Evolutionary conservation across 352 stramenopile genomes (phyloP), one percentile per base, ranked within the genome.

Genomic region (Globisporangium echinulatum): DNA sequence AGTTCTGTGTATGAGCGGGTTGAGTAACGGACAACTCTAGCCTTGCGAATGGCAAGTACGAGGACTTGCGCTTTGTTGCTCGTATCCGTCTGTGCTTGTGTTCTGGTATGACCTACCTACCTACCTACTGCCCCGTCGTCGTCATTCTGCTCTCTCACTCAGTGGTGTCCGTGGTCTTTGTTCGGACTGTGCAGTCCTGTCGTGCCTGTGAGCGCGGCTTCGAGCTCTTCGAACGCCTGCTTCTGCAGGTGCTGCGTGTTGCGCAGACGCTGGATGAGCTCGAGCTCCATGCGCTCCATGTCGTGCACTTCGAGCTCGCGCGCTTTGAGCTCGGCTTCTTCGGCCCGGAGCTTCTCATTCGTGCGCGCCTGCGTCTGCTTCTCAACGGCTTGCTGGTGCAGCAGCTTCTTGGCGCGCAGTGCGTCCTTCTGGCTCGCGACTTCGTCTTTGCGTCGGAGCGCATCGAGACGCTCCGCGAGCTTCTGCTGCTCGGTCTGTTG

Each of bases 201-300:
- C 11, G 61, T 56, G 47, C 79, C 81, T 14, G 67, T 87, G 38
- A 94, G 69, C 1, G 82, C 85, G 17, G 79, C 77, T 71, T 94
- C 85, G 25, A 94, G 77, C 54, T 94, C 82, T 52, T 94, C 79
- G 48, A 92, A 92, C 0, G 82, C 85, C 57, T 94, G 79, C 58
- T 92, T 91, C 61, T 94, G 85, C 37, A 94, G 49, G 52, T 92
- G 81, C 66, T 94, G 82, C 39, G 82, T 94, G 67, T 89, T 91
- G 58, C 83, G 79, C 40, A 92, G 70, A 5, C 82, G 69, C 54
- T 92, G 77, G 57, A 92, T 94, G 42, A 92, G 74, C 66, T 94
- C 82, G 13, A 89, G 60, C 61, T 92, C 85, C 43, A 89, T 64
- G 19, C 71, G 81, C 56, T 94, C 85, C 85, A 94, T 94, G 42